Base-by-base conservation (phyloP, 1,284 basidiomycete species). In the Trichosporon asahii region DNA sequence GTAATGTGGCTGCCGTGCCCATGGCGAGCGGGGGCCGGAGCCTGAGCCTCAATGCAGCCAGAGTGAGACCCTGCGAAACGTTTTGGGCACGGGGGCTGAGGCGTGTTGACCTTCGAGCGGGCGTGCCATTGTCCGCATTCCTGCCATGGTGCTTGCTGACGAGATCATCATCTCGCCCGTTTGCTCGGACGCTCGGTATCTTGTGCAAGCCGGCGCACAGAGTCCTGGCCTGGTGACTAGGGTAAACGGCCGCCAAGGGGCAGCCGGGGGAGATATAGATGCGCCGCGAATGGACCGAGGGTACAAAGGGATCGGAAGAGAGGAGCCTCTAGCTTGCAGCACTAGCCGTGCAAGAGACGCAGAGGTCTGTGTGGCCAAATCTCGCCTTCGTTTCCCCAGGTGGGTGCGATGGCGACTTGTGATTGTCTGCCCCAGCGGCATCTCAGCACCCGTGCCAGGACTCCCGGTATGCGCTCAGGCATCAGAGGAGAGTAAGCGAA, bases 21-120 rank as follows among this genome's bases (percentile, higher is more conserved):
- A 27, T 57, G 53, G 53, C 15, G 21, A 7, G 14, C 53, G 53
- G 23, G 53, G 53, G 53, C 53, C 53, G 53, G 53, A 21, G 12
- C 23, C 27, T 57, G 53, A 29, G 49, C 23, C 25, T 23, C 7
- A 23, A 55, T 55, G 49, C 25, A 27, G 49, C 49, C 21, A 8
- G 49, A 55, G 23, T 25, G 53, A 57, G 53, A 27, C 25, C 31
- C 53, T 25, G 53, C 27, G 53, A 29, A 57, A 29, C 40, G 18
- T n/a, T 57, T 23, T 57, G 53, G 27, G 53, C 53, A 57, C 53
- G 53, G 25, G 53, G 53, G 49, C 49, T 55, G 49, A 23, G 49
- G 53, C 53, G 53, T 27, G 53, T 12, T 37, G 27, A 15, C 25
- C 53, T 37, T 6, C 23, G 25, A 44, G 18, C 25, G 23, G 49